These are phyloP conservation scores for Mortierella sp. DNA, from an alignment of 371 early-diverging fungal species.

Conservation along the genomic window DNA sequence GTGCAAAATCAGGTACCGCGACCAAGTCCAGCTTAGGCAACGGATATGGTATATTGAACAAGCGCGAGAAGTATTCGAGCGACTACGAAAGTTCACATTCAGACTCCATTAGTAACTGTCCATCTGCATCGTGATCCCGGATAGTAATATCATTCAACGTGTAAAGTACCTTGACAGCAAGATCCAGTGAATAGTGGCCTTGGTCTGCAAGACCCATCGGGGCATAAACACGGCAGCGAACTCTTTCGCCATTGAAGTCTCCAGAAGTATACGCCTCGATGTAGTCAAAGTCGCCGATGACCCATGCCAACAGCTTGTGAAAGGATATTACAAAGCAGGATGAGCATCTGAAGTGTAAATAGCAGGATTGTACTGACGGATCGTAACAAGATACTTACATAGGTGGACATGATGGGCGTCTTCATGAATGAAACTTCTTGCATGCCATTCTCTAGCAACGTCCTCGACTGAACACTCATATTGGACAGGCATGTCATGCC, in stretches of 20 bases:
- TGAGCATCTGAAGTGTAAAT: too few relatives aligned
- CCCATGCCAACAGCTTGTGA: slow-evolving; percentile 90
- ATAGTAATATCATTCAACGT: slow-evolving; percentile 81
- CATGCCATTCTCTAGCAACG: slow-evolving; percentile 35
- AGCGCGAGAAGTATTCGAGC: slow-evolving; percentile 84
- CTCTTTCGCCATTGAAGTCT: slow-evolving; percentile 68
- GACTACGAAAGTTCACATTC: too few relatives aligned
- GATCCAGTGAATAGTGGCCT: too few relatives aligned
- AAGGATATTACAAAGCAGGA: too few relatives aligned
- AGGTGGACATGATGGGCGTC: slow-evolving; percentile 94
- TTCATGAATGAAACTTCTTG: slow-evolving; percentile 75
- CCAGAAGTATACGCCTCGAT: slow-evolving; percentile 79
- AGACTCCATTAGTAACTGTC: too few relatives aligned
- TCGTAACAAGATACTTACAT: slow-evolving; percentile 63
- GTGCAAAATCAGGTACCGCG: slow-evolving; percentile 92
- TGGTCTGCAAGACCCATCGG: slow-evolving; percentile 71
- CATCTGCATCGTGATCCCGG: too few relatives aligned
- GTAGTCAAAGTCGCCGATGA: slow-evolving; percentile 90
- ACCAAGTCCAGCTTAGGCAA: slow-evolving; percentile 91
- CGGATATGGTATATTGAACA: slow-evolving; percentile 86
- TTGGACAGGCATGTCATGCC: slow-evolving; percentile 86
- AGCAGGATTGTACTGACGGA: too few relatives aligned
- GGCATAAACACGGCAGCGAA: slow-evolving; percentile 85
- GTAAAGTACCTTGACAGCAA: too few relatives aligned
- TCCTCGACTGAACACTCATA: slow-evolving; percentile 73